Percentiles rank a stretch among this genome's conserved stretches.
These are phyloP conservation scores for Rhodotorula sp. DNA, from an alignment of 1,284 basidiomycete species.

Conservation along the genomic window DNA sequence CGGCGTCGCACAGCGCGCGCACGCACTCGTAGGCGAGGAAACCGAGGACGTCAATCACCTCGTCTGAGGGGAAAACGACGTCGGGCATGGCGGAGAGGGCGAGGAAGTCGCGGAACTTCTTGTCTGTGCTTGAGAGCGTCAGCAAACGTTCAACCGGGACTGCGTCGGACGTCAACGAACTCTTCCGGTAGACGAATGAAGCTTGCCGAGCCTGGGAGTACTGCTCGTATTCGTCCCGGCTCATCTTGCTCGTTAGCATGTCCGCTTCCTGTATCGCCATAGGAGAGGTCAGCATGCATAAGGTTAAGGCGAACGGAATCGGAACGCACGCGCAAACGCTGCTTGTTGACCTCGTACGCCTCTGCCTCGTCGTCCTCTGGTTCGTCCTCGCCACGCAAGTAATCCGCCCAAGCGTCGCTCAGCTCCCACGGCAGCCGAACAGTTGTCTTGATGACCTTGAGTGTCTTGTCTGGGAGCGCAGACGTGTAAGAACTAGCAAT, in stretches of 20 bases:
- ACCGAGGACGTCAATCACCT: slow-evolving; percentile 93
- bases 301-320: background rate
- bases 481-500: no score
- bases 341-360: slow-evolving; percentile 89
- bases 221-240: slow-evolving; percentile 92
- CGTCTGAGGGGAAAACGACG: slow-evolving; percentile 63
- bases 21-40: slow-evolving; percentile 98
- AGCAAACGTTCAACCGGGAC: background rate
- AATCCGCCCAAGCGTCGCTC: slow-evolving; percentile 82
- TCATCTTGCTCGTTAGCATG: slow-evolving; percentile 93
- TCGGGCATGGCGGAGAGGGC: slow-evolving; percentile 87
- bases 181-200: slow-evolving; percentile 93
- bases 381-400: slow-evolving; percentile 75
- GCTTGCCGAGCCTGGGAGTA: slow-evolving; percentile 97
- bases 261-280: slow-evolving; percentile 73
- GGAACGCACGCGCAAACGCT: slow-evolving; percentile 60
- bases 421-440: slow-evolving; percentile 97
- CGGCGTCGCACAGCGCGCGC: slow-evolving; percentile 81
- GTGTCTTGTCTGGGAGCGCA: slow-evolving; percentile 10
- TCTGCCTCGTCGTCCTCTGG: slow-evolving; percentile 90
- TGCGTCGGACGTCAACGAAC: slow-evolving; percentile 51
- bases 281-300: background rate
- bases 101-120: slow-evolving; percentile 93
- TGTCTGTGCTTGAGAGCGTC: slow-evolving; percentile 57
- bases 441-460: slow-evolving; percentile 64